Evolutionary conservation across 768 basidiomycete genomes (phyloP).

Genomic region (Tulasnella sp.): DNA sequence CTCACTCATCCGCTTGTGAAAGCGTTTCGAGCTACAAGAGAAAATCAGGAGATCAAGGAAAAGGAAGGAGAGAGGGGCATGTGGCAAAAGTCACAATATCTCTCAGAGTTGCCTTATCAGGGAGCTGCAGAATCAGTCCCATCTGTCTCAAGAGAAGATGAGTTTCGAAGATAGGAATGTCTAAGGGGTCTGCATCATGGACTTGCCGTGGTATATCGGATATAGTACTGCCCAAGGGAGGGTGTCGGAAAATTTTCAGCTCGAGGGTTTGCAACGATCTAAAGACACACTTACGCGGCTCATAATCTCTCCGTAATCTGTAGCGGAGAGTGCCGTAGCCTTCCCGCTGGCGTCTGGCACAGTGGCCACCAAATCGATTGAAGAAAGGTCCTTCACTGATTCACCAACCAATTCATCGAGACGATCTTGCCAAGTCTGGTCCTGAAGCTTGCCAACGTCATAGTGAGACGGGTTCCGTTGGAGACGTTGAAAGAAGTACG

Average conservation of each 20-base stretch:
- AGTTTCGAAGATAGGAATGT: too few species aligned
- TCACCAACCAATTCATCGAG: conserved; percentile 64
- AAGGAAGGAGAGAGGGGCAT: background rate
- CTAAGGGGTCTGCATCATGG: background rate
- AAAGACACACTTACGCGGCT: conserved; percentile 47
- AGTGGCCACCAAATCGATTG: conserved; percentile 45
- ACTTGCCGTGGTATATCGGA: conserved; percentile 53
- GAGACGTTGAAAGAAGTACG: conserved; percentile 81
- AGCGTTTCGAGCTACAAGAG: conserved; percentile 45
- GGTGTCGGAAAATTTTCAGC: background rate
- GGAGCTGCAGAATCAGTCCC: conserved; percentile 49
- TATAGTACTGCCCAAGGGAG: conserved; percentile 66
- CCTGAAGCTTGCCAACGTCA: conserved; percentile 39
- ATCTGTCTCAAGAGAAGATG: conserved; percentile 45
- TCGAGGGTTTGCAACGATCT: background rate
- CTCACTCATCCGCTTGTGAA: conserved; percentile 55
- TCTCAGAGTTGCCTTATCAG: conserved; percentile 42
- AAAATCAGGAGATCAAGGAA: background rate
- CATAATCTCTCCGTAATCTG: conserved; percentile 78
- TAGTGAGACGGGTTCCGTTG: conserved; percentile 76
- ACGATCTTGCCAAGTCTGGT: conserved; percentile 56
- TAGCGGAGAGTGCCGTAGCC: conserved; percentile 40
- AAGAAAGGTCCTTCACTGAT: conserved; percentile 47
- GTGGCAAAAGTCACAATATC: conserved; percentile 45
- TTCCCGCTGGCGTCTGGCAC: conserved; percentile 28